Conservation (phyloP, 768 basidiomycete species). For the Hypsizygus marmoreus region DNA sequence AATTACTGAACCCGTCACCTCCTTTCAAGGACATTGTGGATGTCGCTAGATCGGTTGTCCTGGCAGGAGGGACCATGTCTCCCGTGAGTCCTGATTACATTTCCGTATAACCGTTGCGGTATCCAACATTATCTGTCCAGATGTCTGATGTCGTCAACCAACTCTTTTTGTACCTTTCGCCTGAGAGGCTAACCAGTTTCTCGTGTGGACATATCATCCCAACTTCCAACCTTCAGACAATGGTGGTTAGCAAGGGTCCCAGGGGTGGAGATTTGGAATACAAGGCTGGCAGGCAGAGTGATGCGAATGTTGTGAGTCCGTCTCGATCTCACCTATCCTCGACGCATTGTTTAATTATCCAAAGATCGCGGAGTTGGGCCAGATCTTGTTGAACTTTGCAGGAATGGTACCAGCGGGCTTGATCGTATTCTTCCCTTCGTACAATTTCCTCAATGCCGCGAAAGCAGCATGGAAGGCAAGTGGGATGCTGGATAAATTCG, state of each 20-base stretch:
- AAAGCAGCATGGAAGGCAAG: conserved; percentile 65
- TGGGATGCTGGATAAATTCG: conserved; percentile 63
- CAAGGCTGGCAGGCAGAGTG: conserved; percentile 73
- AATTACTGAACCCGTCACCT: conserved; percentile 89
- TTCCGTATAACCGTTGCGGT: neutral
- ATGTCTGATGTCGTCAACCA: conserved; percentile 86
- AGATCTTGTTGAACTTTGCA: conserved; percentile 77
- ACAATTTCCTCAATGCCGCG: conserved; percentile 73
- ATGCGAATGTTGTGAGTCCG: conserved; percentile 59
- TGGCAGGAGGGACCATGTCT: conserved; percentile 98
- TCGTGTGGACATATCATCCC: conserved; percentile 95
- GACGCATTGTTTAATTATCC: conserved; percentile 7
- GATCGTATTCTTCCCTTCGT: conserved; percentile 94
- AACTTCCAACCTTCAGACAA: conserved; percentile 68
- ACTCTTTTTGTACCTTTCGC: conserved; percentile 67
- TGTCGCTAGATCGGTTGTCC: conserved; percentile 76
- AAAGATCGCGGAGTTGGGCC: conserved; percentile 86
- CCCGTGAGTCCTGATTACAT: conserved; percentile 59
- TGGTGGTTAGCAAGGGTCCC: conserved; percentile 77
- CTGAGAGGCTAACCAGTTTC: conserved; percentile 70
- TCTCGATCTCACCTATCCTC: neutral
- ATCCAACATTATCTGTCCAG: conserved; percentile 39
- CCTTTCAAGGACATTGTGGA: conserved; percentile 85
- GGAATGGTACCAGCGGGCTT: conserved; percentile 83
- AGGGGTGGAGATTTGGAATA: conserved; percentile 75